Base-by-base conservation (phyloP, 2,329 filamentous ascomycete genomes). In the Trichoderma gracile region DNA sequence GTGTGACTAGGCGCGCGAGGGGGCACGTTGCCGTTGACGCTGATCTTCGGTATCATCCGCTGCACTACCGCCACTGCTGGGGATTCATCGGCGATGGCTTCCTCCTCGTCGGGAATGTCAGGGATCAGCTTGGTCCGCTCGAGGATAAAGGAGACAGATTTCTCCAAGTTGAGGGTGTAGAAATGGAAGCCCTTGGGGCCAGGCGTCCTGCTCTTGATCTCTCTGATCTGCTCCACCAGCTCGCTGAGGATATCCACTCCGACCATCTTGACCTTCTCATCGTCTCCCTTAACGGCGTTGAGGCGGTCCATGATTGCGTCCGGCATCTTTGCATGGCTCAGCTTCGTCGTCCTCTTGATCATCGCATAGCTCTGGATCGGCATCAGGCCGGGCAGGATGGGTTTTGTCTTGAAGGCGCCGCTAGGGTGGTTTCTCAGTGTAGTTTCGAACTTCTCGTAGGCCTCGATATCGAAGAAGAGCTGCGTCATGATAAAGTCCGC, bases 401-500 rank as follows among this genome's bases (percentile, higher is more conserved):
- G 90, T 25, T 97, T 90, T 3, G 85, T 86, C 78, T 91, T 91
- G 79, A 99, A 97, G 3, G 85, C 84, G 3, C 92, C 92, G 72
- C 91, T 96, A 54, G 91, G 86, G 72, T 99, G 92, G 60, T 89
- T 85, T 66, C 93, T 83, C 69, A 99, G 77, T 57, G 83, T 85
- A 68, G 80, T 84, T 78, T 98, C 94, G 73, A 96, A 98, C 40
- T 81, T 81, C 63, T 88, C 84, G 74, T 96, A 99, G 19, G 91
- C 91, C 3, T 90, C 83, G 25, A 93, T 84, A 73, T 98, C 93
- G 76, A 97, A 99, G 78, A 97, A 98, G 9, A 99, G 83, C 77
- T 99, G 95, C 0, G 95, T 98, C 92, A 99, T 97, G 77, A 99
- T 90, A 74, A 99, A 99, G 78, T 98, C 93, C 57, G 93, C 95